Conservation (phyloP, 2,329 filamentous ascomycete species). For the Escovopsis sp. region DNA sequence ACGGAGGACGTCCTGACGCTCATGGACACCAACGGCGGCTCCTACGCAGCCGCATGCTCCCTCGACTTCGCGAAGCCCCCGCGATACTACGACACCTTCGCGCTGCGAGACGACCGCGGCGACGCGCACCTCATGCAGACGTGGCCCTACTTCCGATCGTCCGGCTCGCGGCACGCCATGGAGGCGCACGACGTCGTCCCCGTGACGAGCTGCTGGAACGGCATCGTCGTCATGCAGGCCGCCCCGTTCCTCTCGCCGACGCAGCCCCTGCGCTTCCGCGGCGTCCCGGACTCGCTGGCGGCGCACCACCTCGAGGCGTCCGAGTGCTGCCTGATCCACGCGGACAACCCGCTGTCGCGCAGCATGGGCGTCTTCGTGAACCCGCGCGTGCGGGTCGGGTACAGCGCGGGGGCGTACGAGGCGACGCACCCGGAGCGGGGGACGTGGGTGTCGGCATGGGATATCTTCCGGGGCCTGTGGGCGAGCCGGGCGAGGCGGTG, state of each 20-base stretch:
- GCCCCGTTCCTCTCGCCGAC: constrained; percentile 35
- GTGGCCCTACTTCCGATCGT: constrained; percentile 44
- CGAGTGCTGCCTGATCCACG: constrained; percentile 65
- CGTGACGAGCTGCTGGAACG: constrained; percentile 30
- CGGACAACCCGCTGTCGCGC: constrained; percentile 46
- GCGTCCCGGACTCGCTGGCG: constrained; percentile 46
- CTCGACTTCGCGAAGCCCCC: constrained; percentile 41
- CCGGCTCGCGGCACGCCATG: constrained; percentile 36
- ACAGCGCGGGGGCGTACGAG: constrained; percentile 37
- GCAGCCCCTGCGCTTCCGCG: constrained; percentile 41
- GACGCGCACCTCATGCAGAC: constrained; percentile 33
- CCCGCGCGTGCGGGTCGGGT: constrained; percentile 52
- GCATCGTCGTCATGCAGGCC: constrained; percentile 35
- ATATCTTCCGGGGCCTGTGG: constrained; percentile 42
- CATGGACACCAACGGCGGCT: constrained; percentile 39
- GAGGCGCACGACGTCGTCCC: constrained; percentile 32
- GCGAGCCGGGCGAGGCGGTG: constrained; percentile 37
- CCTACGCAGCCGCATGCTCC: constrained; percentile 47
- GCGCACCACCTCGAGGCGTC: constrained; percentile 53
- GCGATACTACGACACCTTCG: constrained; percentile 47
- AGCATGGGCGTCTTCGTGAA: constrained; percentile 49
- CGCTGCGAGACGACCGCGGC: constrained; percentile 38
- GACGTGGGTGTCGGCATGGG: constrained; percentile 31
- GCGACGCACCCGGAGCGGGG: constrained; percentile 23
- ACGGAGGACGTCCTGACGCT: constrained; percentile 39